Evolutionary conservation across 495 filamentous ascomycete species (phyloP), one percentile per base, ranked within the genome.

Genomic region (Neurospora africana): DNA sequence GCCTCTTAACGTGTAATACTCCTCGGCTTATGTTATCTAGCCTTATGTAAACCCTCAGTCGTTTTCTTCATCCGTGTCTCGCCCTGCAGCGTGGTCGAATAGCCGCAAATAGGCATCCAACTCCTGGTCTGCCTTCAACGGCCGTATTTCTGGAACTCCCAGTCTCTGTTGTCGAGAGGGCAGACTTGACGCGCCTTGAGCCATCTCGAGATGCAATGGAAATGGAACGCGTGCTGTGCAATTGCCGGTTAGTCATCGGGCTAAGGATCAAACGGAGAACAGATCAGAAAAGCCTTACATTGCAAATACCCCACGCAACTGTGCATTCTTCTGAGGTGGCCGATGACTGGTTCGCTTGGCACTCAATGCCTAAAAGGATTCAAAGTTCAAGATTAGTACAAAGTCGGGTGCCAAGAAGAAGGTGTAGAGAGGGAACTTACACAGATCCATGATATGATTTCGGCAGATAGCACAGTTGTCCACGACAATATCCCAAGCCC

Each of bases 361-460:
- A 99, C 81, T 99, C 95, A 74, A 99, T 99, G 80, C 94, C 93
- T 96, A 74, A 0, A 58, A 7, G 5, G 23, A 72, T 30, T 11
- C 30, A 3, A n/a, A 68, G 70, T 68, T 75, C 36, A 79, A 27
- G 17, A 9, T 35, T 67, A 47, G 69, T 33, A 30, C 9, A 58
- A 1, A 71, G 70, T 69, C 43, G 40, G 13, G 4, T 73, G 8
- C 23, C 40, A 41, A 41, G 73, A 40, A 15, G 10, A 21, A 30
- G 19, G 10, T 33, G 27, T 36, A 21, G 17, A 23, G n/a, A 39
- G 37, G 44, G 36, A 23, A 81, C 89, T 73, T 86, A 94, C 94
- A 99, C 36, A 99, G 85, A 81, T 99, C 95, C 95, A 99, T 99
- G 81, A 99, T 99, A 79, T 99, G 95, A 78, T 99, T 99, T 76